Conservation (phyloP, 2,329 filamentous ascomycete genomes). For the Phyllosticta citribraziliensis region DNA sequence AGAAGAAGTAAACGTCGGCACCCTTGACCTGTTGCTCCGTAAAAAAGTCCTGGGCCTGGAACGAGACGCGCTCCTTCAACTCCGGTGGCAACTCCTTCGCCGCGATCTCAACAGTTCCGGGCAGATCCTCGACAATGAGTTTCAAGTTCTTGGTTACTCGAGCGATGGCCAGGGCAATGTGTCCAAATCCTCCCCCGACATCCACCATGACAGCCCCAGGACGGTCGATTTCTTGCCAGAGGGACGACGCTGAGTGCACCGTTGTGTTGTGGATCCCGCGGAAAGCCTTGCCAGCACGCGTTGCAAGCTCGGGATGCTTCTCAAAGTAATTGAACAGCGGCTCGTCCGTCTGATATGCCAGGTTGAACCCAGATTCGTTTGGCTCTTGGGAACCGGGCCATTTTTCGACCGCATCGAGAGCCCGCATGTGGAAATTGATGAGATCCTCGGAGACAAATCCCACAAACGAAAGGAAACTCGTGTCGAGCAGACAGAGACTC, state of each 20-base stretch:
- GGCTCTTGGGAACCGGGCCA: slow-evolving; percentile 5
- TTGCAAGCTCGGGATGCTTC: slow-evolving; percentile 1
- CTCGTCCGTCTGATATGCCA: neutral
- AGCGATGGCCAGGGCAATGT: slow-evolving; percentile 19
- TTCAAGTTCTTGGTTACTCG: slow-evolving; percentile 18
- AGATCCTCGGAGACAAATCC: slow-evolving; percentile 4
- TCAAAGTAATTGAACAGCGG: slow-evolving; percentile 3
- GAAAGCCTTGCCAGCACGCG: slow-evolving; percentile 4
- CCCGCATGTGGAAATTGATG: neutral
- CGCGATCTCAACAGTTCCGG: slow-evolving; percentile 11
- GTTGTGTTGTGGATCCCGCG: neutral
- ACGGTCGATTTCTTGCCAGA: neutral
- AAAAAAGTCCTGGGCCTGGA: slow-evolving; percentile 49
- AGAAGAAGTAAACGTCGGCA: slow-evolving; percentile 51
- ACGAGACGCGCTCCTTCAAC: slow-evolving; percentile 21
- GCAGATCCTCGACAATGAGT: slow-evolving; percentile 23
- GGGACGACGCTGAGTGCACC: neutral
- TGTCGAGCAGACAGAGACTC: slow-evolving; percentile 2
- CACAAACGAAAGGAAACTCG: neutral
- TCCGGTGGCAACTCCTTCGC: slow-evolving; percentile 4
- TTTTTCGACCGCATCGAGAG: slow-evolving; percentile 5
- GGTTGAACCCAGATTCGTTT: slow-evolving; percentile 9
- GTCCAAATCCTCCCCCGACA: slow-evolving; percentile 10
- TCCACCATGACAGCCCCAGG: neutral
- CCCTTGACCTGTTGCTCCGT: slow-evolving; percentile 41